Percentiles rank a stretch among this genome's conserved stretches.
These are phyloP conservation scores for Mycosarcoma mackinlayi DNA, from an alignment of 1,284 basidiomycete genomes.

Conservation along the genomic window DNA sequence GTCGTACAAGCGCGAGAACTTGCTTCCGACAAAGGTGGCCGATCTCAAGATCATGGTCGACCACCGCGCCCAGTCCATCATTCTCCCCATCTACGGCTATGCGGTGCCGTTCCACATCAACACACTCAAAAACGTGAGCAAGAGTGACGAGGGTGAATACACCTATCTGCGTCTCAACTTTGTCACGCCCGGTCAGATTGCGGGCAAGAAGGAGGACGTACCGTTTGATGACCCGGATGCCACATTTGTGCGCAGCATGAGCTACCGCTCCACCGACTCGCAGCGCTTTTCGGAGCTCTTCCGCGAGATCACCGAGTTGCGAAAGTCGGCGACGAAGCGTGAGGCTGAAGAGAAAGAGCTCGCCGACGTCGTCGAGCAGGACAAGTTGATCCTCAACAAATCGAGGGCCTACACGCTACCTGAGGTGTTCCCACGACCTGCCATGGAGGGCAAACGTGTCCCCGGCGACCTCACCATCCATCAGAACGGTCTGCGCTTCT, in stretches of 20 bases:
- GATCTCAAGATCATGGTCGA: constrained; percentile 85
- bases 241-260: constrained; percentile 94
- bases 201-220: constrained; percentile 99
- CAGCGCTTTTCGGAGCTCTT: constrained; percentile 88
- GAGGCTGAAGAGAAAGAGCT: constrained; percentile 98
- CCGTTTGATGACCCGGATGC: constrained; percentile 98
- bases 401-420: constrained; percentile 73
- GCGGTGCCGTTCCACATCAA: constrained; percentile 98
- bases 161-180: constrained; percentile 97
- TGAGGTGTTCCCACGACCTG: constrained; percentile 93
- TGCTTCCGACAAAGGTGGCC: constrained; percentile 75
- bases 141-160: constrained; percentile 95
- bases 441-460: constrained; percentile 86
- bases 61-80: constrained; percentile 86
- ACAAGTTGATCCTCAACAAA: constrained; percentile 84
- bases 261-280: constrained; percentile 89
- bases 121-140: constrained; percentile 96
- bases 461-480: constrained; percentile 98
- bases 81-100: constrained; percentile 93
- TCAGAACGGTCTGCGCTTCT: constrained; percentile 93
- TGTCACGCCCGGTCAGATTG: constrained; percentile 95
- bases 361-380: constrained; percentile 97
- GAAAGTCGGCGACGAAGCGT: constrained; percentile 95
- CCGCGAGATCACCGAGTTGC: constrained; percentile 92
- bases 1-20: constrained; percentile 93